A percentile compares a stretch with the other conserved stretches of the same genome.
phyloP scores from a whole-genome alignment of 1,284 basidiomycete genomes.

The Boletellus deceptivus region DNA sequence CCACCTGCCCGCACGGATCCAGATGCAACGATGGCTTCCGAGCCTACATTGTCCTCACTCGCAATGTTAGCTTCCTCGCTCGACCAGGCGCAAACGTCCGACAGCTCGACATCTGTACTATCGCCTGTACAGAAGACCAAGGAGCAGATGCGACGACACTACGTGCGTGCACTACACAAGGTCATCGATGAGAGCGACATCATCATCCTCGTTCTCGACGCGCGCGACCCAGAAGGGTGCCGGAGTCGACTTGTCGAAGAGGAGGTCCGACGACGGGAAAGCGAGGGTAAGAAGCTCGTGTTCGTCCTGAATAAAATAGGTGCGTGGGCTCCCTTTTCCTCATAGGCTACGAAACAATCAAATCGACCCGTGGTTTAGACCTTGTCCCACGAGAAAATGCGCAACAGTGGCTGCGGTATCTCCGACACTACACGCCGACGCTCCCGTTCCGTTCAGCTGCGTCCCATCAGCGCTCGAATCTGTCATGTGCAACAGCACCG shows the following conservation, averaged over 20 bases:
- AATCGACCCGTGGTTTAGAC: constrained; percentile 40
- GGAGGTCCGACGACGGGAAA: constrained; percentile 80
- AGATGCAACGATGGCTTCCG: constrained; percentile 70
- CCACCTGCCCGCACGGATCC: constrained; percentile 38
- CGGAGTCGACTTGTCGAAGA: constrained; percentile 86
- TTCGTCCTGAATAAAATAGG: constrained; percentile 94
- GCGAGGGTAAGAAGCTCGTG: constrained; percentile 84
- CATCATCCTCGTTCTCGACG: constrained; percentile 84
- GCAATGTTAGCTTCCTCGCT: constrained; percentile 44
- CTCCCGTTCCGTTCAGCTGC: constrained; percentile 92
- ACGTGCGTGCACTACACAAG: constrained; percentile 78
- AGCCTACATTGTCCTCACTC: constrained; percentile 64
- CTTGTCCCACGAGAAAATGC: constrained; percentile 69
- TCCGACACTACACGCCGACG: constrained; percentile 90
- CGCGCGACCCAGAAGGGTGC: constrained; percentile 89
- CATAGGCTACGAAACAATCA: neutral
- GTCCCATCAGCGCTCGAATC: constrained; percentile 75
- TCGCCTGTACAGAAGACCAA: constrained; percentile 50
- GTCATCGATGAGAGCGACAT: constrained; percentile 95
- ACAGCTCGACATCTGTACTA: constrained; percentile 25
- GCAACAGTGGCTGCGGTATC: constrained; percentile 85
- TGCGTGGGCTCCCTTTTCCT: constrained; percentile 35
- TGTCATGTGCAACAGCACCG: constrained; percentile 76
- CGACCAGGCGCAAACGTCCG: constrained; percentile 30
- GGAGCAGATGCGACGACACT: constrained; percentile 67